phyloP scores from a whole-genome alignment of 2,329 filamentous ascomycete species.

The Epicoccum sorghinum region DNA sequence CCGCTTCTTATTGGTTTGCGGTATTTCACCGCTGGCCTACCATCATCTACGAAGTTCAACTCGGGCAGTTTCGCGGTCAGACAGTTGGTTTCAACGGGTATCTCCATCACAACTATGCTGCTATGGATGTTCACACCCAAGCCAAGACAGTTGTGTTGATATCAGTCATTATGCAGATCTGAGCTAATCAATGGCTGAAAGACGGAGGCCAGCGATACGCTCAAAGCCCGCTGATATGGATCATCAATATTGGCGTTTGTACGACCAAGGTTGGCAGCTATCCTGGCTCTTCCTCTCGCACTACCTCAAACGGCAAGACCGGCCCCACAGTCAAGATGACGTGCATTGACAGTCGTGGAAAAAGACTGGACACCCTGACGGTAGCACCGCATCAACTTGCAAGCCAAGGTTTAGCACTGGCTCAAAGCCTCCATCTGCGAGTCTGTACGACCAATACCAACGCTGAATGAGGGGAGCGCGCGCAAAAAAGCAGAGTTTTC shows the following conservation, averaged over 20 bases:
- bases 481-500: conserved; percentile 23
- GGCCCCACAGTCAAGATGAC: conserved; percentile 16
- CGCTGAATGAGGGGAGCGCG: conserved; percentile 26
- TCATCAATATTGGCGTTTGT: conserved; percentile 17
- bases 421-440: conserved; percentile 14
- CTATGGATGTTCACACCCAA: too few species aligned
- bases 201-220: conserved; percentile 6
- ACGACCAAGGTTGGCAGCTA: conserved; percentile 11
- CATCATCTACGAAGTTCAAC: not conserved
- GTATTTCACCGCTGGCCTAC: not conserved
- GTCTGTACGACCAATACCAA: conserved; percentile 18
- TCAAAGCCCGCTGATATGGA: conserved; percentile 14
- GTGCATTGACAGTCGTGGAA: conserved; percentile 19
- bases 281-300: conserved; percentile 1
- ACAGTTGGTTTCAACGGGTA: too few species aligned
- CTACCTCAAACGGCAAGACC: conserved; percentile 7
- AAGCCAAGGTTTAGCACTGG: conserved; percentile 12
- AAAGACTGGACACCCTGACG: conserved; percentile 14
- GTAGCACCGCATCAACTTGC: conserved; percentile 10
- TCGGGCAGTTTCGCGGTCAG: conserved; percentile 11
- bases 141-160: too few species aligned
- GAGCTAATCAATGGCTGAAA: not conserved
- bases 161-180: too few species aligned
- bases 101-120: too few species aligned
- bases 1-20: not conserved